A percentile compares a stretch with the other conserved stretches of the same genome.
Evolutionary conservation across 768 basidiomycete genomes (phyloP).

Genomic region (Pleurotus eryngii): DNA sequence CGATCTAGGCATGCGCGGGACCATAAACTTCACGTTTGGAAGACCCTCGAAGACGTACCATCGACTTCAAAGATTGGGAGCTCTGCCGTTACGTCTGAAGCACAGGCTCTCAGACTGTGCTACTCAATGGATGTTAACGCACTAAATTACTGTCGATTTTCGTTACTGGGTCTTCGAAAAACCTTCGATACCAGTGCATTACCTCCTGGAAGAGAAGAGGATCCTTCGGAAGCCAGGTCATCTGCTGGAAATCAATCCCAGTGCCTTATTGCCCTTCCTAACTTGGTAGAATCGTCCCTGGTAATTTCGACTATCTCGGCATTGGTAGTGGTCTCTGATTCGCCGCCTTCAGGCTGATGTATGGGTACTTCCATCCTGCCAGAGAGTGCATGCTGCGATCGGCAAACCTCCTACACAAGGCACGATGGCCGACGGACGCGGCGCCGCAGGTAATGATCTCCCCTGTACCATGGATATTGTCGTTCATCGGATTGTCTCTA

Average conservation of each 20-base stretch:
- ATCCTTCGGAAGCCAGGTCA: slow-evolving; percentile 8
- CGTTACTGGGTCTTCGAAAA: slow-evolving; percentile 41
- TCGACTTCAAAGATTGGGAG: slow-evolving; percentile 45
- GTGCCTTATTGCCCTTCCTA: slow-evolving; percentile 79
- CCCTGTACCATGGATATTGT: background rate
- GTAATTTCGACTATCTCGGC: slow-evolving; percentile 34
- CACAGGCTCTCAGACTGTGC: slow-evolving; percentile 46
- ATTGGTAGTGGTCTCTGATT: background rate
- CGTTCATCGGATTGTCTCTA: slow-evolving; percentile 21
- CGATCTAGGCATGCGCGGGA: slow-evolving; percentile 73
- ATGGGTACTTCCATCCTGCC: slow-evolving; percentile 68
- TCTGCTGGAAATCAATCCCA: background rate
- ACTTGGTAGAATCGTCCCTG: slow-evolving; percentile 82
- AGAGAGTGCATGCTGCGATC: slow-evolving; percentile 81
- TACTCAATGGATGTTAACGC: slow-evolving; percentile 89
- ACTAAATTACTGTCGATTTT: slow-evolving; percentile 91
- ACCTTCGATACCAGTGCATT: background rate
- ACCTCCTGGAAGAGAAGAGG: background rate
- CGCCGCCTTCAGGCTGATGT: slow-evolving; percentile 71
- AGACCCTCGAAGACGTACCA: slow-evolving; percentile 41
- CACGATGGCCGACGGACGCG: slow-evolving; percentile 42
- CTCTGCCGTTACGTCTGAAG: slow-evolving; percentile 50
- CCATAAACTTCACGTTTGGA: slow-evolving; percentile 82
- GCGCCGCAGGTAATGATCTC: slow-evolving; percentile 49
- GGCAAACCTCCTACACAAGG: slow-evolving; percentile 44